Evolutionary conservation across 228 moss, liverwort and hornwort genomes (phyloP), one percentile per base, ranked within the genome.

Genomic region (Sphagnum fallax): DNA sequence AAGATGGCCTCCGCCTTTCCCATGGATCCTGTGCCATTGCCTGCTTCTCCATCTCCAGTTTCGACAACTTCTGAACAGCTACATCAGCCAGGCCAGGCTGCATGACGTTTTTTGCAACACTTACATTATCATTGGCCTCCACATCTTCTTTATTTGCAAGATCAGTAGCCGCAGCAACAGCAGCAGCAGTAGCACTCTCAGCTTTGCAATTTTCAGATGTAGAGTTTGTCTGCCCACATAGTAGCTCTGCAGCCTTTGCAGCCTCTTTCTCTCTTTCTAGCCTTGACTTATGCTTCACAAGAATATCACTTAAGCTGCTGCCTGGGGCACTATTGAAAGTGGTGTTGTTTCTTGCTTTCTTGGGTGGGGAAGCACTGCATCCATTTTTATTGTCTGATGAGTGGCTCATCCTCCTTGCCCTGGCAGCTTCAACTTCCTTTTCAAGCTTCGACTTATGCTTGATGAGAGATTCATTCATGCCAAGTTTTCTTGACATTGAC

Each of bases 221-320:
- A 32, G 32, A 32, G 32, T 32, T 32, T 32, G 32, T 32, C 32
- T 32, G 32, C 32, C 32, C 32, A 32, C 32, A 32, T 55, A 48
- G 13, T 47, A 9, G 49, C 61, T 79, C 75, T 48, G 76, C 73
- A 48, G 68, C 64, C 61, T 68, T 73, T 8, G 76, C 76, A 53
- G 76, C 80, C 67, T 76, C 80, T 71, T 80, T 80, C 68, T 80
- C 80, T 62, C 70, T 73, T 50, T 80, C 80, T 67, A 76, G 68
- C 52, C 73, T 70, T 16, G 80, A 80, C 52, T 76, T 80, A 6
- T 80, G 76, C 68, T 74, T 80, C 4, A 80, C 70, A 10, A 80
- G 73, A 53, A 74, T 32, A 53, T 71, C 51, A 13, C 74, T 76
- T 4, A 80, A 64, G 62, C 80, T 62, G 58, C 5, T 11, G 7